A percentile compares a stretch with the other conserved stretches of the same genome.
These are phyloP conservation scores for Apophysomyces trapeziformis DNA, from an alignment of 371 early-diverging fungal species.

Conservation along the genomic window DNA sequence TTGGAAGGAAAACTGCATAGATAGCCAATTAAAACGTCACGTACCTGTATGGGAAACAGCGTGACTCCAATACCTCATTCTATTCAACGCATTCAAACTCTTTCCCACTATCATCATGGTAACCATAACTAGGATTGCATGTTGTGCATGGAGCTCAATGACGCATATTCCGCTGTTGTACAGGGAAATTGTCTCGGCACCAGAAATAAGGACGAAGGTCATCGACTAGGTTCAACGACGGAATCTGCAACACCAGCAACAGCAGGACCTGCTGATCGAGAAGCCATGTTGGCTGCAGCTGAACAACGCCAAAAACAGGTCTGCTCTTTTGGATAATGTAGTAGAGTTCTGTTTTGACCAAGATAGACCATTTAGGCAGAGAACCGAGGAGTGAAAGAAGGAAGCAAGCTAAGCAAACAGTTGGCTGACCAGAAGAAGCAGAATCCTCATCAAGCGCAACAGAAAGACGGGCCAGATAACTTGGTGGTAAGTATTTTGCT, in stretches of 20 bases:
- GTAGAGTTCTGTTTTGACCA: neutral
- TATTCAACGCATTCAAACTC: too few relatives aligned
- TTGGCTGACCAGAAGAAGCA: conserved; percentile 32
- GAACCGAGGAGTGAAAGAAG: conserved; percentile 35
- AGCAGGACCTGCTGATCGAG: conserved; percentile 20
- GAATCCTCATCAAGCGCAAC: conserved; percentile 16
- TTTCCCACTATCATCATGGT: too few relatives aligned
- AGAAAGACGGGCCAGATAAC: conserved; percentile 7
- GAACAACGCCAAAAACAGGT: conserved; percentile 40
- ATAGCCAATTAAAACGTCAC: too few relatives aligned
- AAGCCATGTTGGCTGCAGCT: conserved; percentile 42
- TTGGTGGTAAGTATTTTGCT: neutral
- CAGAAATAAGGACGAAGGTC: conserved; percentile 12
- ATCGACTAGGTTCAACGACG: conserved; percentile 1
- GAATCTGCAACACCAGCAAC: conserved; percentile 3
- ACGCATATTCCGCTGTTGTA: neutral
- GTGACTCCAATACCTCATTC: too few relatives aligned
- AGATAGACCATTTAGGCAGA: conserved; percentile 28
- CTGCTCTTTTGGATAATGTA: neutral
- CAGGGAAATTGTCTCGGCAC: conserved; percentile 22
- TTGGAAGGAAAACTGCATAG: too few relatives aligned
- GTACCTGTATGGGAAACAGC: too few relatives aligned
- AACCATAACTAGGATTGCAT: too few relatives aligned
- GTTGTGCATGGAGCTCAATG: neutral
- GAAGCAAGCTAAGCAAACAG: conserved; percentile 42